These are phyloP conservation scores for Knoxdaviesia capensis DNA, from an alignment of 2,329 filamentous ascomycete genomes.

Conservation along the genomic window DNA sequence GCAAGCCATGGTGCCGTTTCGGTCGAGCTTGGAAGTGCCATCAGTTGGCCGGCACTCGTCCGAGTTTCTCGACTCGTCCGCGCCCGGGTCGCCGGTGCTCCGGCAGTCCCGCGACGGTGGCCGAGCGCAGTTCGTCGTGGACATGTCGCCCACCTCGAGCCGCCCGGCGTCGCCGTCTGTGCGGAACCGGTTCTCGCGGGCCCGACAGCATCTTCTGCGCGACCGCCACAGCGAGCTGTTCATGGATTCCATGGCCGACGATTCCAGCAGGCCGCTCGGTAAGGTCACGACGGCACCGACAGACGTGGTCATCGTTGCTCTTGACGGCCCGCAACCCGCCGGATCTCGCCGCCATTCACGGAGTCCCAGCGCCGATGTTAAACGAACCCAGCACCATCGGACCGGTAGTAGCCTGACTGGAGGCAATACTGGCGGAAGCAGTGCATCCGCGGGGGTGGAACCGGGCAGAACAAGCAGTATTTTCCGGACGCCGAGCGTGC, in stretches of 20 bases:
- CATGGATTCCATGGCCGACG: too few relatives aligned
- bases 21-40: conserved; percentile 2
- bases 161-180: conserved; percentile 38
- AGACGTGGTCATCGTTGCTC: too few relatives aligned
- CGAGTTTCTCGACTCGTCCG: conserved; percentile 9
- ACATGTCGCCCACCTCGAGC: conserved; percentile 42
- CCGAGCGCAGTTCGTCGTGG: conserved; percentile 15
- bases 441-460: neutral
- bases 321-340: too few relatives aligned
- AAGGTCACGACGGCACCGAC: too few relatives aligned
- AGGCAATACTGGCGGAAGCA: too few relatives aligned
- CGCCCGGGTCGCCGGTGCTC: conserved; percentile 11
- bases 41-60: conserved; percentile 6
- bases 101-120: conserved; percentile 1
- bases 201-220: conserved; percentile 28
- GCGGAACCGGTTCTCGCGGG: conserved; percentile 35
- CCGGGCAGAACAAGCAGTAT: conserved; percentile 42
- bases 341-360: too few relatives aligned
- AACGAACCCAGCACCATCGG: too few relatives aligned
- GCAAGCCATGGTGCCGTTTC: neutral
- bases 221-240: conserved; percentile 12
- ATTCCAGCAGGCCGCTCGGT: too few relatives aligned
- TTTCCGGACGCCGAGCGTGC: conserved; percentile 44
- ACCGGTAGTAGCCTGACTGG: too few relatives aligned
- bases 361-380: too few relatives aligned